A percentile compares a stretch with the other conserved stretches of the same genome.
Conservation (phyloP, 768 basidiomycete genomes). For the Tulasnella sp. region DNA sequence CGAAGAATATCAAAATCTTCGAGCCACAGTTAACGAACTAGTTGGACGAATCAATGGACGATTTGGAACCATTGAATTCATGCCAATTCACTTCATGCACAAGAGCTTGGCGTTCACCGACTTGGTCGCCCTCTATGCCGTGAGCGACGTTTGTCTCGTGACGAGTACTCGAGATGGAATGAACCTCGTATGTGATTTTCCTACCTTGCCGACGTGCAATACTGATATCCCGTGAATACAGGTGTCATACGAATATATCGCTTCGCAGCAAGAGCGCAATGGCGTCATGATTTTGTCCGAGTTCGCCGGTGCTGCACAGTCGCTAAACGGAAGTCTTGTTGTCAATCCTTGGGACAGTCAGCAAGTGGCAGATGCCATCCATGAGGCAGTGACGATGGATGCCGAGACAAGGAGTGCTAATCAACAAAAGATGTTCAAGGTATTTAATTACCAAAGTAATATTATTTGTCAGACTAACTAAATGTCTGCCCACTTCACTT, state of each 20-base stretch:
- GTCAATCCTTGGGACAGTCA: conserved; percentile 99
- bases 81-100: conserved; percentile 99
- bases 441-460: conserved; percentile 21
- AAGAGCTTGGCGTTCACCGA: conserved; percentile 88
- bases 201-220: not conserved
- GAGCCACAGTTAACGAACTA: conserved; percentile 91
- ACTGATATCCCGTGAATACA: conserved; percentile 24
- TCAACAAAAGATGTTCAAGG: conserved; percentile 86
- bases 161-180: conserved; percentile 94
- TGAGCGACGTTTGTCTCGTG: conserved; percentile 92
- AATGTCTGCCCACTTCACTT: not conserved
- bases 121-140: conserved; percentile 91
- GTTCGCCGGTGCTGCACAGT: conserved; percentile 95
- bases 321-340: conserved; percentile 87
- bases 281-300: conserved; percentile 98
- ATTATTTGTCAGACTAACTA: not conserved
- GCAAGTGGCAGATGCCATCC: conserved; percentile 93
- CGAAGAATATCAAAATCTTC: conserved; percentile 96
- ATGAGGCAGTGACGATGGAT: conserved; percentile 86
- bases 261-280: conserved; percentile 82
- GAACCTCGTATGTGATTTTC: conserved; percentile 64
- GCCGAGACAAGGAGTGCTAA: conserved; percentile 74
- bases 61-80: conserved; percentile 97
- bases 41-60: conserved; percentile 98
- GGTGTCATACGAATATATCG: conserved; percentile 98